Percentiles rank a stretch among this genome's conserved stretches.
Conservation (phyloP, 805 yeast genomes). For the Sugiyamaella chiloensis region DNA sequence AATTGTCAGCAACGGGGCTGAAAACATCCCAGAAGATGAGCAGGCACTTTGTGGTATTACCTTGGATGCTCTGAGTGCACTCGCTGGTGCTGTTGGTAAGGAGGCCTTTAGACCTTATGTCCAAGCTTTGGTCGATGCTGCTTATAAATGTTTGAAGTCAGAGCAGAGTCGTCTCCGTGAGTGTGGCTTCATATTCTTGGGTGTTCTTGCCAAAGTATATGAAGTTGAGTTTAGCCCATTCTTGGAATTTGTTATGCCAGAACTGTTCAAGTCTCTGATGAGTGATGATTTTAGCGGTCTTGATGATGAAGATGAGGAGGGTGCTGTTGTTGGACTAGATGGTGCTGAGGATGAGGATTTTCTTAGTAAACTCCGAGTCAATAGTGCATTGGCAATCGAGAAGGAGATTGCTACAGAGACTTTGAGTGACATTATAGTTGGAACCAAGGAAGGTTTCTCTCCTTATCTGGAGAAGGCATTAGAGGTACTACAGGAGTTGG, state of each 20-base stretch:
- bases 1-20: constrained; percentile 34
- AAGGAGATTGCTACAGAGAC: constrained; percentile 95
- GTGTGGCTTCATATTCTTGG: constrained; percentile 88
- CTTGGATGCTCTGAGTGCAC: constrained; percentile 87
- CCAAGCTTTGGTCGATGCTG: constrained; percentile 82
- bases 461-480: constrained; percentile 68
- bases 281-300: constrained; percentile 67
- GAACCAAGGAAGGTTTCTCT: constrained; percentile 77
- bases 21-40: constrained; percentile 78
- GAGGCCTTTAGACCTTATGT: constrained; percentile 83
- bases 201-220: constrained; percentile 92
- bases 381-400: constrained; percentile 93
- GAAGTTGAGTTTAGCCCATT: constrained; percentile 86
- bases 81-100: constrained; percentile 96
- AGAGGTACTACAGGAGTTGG: constrained; percentile 61
- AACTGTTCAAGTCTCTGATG: constrained; percentile 74
- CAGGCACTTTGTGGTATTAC: constrained; percentile 88
- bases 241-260: constrained; percentile 78
- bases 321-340: constrained; percentile 34
- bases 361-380: constrained; percentile 74
- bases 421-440: constrained; percentile 79
- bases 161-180: constrained; percentile 86
- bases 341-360: constrained; percentile 58
- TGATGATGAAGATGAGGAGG: constrained; percentile 41
- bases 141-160: constrained; percentile 72